A percentile compares a stretch with the other conserved stretches of the same genome.
These are phyloP conservation scores for Linanthus parryae DNA, from an alignment of 148 eudicot genomes.

Conservation along the genomic window DNA sequence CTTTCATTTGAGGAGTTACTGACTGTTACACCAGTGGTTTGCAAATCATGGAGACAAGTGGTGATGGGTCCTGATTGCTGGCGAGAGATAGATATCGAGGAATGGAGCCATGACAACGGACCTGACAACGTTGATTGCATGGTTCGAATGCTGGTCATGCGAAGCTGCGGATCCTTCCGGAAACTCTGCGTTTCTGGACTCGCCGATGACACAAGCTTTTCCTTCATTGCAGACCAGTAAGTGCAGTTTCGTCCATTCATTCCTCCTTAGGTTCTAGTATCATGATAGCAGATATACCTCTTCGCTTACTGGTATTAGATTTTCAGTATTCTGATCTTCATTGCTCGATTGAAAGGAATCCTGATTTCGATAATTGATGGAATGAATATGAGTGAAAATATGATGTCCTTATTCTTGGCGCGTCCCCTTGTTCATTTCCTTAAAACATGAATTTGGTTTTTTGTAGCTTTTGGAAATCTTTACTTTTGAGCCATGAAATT, in stretches of 20 bases:
- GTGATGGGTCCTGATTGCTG: constrained; percentile 81
- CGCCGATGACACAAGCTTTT: constrained; percentile 28
- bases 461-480: no score
- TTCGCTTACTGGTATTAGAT: no score
- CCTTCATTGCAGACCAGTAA: constrained; percentile 68
- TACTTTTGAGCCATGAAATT: no score
- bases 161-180: constrained; percentile 60
- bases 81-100: constrained; percentile 77
- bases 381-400: no score
- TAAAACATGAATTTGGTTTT: no score
- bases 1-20: constrained; percentile 62
- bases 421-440: no score
- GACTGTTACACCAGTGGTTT: constrained; percentile 57
- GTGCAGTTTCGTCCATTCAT: constrained; percentile 3
- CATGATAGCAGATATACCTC: no score
- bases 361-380: no score
- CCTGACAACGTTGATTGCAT: constrained; percentile 54
- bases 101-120: constrained; percentile 55
- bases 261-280: neutral
- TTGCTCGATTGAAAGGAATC: no score
- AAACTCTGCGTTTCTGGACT: constrained; percentile 62
- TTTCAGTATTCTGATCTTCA: no score
- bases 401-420: no score
- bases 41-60: constrained; percentile 67
- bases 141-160: constrained; percentile 48